Evolutionary conservation across 1,284 basidiomycete genomes (phyloP).

Genomic region (Coriolopsis trogii): DNA sequence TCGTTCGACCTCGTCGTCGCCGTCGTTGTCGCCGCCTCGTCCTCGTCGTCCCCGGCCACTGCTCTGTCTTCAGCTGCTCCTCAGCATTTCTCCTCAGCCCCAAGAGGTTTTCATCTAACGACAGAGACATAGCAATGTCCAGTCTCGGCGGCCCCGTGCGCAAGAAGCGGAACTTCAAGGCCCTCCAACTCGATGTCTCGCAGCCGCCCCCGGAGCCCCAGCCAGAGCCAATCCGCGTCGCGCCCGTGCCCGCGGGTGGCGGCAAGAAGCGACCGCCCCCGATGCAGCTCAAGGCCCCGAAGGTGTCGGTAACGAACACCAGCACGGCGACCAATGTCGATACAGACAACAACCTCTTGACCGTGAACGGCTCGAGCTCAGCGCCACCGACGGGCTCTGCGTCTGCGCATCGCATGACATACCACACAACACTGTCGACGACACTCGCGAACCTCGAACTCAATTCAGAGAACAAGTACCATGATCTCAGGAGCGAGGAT

Average conservation of each 20-base stretch:
- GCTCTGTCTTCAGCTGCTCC: too few relatives aligned
- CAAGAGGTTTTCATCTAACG: not conserved
- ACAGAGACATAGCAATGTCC: slow-evolving; percentile 10
- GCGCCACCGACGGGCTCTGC: slow-evolving; percentile 43
- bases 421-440: slow-evolving; percentile 73
- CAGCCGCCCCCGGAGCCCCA: slow-evolving; percentile 46
- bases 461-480: slow-evolving; percentile 72
- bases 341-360: slow-evolving; percentile 41
- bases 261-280: slow-evolving; percentile 67
- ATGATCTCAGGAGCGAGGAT: slow-evolving; percentile 79
- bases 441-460: slow-evolving; percentile 76
- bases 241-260: slow-evolving; percentile 37
- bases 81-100: slow-evolving; percentile 2
- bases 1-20: slow-evolving; percentile 12
- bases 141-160: slow-evolving; percentile 49
- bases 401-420: slow-evolving; percentile 56
- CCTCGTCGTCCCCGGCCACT: slow-evolving; percentile 4
- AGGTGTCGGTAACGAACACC: slow-evolving; percentile 47
- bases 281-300: slow-evolving; percentile 53
- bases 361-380: slow-evolving; percentile 43
- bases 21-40: slow-evolving; percentile 9
- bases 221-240: slow-evolving; percentile 41
- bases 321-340: slow-evolving; percentile 41
- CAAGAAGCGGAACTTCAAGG: slow-evolving; percentile 84
- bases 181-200: slow-evolving; percentile 63